These are phyloP conservation scores for Andrographis paniculata DNA, from an alignment of 305 asterid genomes.

Conservation along the genomic window DNA sequence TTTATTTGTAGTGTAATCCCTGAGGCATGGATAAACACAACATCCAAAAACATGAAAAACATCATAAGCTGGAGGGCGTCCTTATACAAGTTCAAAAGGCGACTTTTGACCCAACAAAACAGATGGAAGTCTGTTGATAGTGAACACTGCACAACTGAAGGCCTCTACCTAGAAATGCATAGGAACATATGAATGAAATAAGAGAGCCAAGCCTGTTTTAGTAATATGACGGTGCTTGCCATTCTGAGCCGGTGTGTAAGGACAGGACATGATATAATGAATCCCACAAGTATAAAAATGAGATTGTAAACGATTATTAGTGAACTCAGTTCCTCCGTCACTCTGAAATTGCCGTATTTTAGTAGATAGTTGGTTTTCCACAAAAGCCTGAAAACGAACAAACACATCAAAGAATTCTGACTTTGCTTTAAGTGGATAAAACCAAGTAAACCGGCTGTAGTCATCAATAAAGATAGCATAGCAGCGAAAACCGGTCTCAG, in stretches of 20 bases:
- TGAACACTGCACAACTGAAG: neutral
- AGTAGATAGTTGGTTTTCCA: conserved; percentile 3
- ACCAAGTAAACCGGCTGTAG: conserved; percentile 8
- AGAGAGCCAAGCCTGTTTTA: neutral
- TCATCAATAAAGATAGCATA: conserved; percentile 12
- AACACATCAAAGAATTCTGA: conserved; percentile 1
- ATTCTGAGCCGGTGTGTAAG: conserved; percentile 13
- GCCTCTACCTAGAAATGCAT: conserved; percentile 8
- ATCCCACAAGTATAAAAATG: neutral
- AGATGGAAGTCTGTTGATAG: neutral
- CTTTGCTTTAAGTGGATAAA: conserved; percentile 6
- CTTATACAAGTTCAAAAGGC: conserved; percentile 3
- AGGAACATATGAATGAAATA: conserved; percentile 3
- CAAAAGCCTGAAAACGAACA: neutral
- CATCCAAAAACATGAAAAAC: no score
- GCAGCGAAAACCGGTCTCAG: neutral
- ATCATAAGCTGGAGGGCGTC: neutral
- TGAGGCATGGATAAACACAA: no score
- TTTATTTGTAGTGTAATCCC: no score
- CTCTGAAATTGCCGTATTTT: conserved; percentile 6
- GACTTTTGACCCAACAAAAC: neutral
- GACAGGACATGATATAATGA: conserved; percentile 12
- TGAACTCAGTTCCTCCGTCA: conserved; percentile 13
- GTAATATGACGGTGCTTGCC: conserved; percentile 4
- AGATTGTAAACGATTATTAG: neutral